phyloP scores from a whole-genome alignment of 2,329 filamentous ascomycete genomes.

The Gliomastix tumulicola region DNA sequence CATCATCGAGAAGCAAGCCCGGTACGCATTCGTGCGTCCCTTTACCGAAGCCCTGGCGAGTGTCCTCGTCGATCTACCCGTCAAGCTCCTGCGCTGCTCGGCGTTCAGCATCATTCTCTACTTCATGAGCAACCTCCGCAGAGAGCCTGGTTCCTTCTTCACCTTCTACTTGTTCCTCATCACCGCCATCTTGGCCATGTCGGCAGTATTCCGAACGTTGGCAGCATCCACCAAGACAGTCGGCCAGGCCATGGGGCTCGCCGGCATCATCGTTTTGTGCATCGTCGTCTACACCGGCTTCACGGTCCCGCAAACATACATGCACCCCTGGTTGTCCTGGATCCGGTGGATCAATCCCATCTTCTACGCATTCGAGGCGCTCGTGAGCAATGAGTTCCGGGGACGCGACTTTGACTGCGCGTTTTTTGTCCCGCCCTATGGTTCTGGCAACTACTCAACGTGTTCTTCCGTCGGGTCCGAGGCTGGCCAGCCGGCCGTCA shows the following conservation, averaged over 20 bases:
- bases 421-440: conserved; percentile 25
- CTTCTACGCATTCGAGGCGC: conserved; percentile 64
- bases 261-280: conserved; percentile 49
- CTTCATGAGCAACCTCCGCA: conserved; percentile 37
- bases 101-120: conserved; percentile 37
- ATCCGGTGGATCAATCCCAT: conserved; percentile 69
- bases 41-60: conserved; percentile 18
- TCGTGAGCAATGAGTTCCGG: conserved; percentile 70
- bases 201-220: conserved; percentile 68
- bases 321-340: conserved; percentile 70
- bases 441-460: conserved; percentile 31
- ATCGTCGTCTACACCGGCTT: conserved; percentile 57
- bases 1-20: conserved; percentile 24
- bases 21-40: conserved; percentile 25
- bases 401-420: conserved; percentile 50
- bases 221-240: conserved; percentile 63
- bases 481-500: conserved; percentile 41
- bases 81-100: conserved; percentile 27
- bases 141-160: conserved; percentile 37
- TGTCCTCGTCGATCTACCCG: conserved; percentile 30
- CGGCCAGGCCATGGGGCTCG: conserved; percentile 54
- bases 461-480: conserved; percentile 53
- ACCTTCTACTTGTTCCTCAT: conserved; percentile 38
- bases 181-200: conserved; percentile 43
- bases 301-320: conserved; percentile 41